Base-by-base conservation (phyloP, 257 asterid genomes). In the Rehmannia glutinosa region DNA sequence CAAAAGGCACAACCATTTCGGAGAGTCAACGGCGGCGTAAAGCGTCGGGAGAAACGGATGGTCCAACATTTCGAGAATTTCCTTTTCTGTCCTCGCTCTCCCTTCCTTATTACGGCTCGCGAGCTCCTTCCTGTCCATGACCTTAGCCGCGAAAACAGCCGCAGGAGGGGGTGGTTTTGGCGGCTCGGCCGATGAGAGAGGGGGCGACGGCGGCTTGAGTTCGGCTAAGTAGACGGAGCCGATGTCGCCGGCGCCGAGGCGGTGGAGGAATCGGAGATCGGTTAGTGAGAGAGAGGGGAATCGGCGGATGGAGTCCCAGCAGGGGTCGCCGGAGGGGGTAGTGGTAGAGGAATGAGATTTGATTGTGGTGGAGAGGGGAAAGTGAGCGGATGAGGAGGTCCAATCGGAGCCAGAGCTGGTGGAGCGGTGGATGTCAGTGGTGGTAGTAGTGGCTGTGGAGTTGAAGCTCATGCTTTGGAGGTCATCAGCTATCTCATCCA, bases 161-260 rank as follows among this genome's bases (percentile, higher is more conserved):
- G 70, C 5, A 4, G 75, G 35, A 1, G 46, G 55, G 10, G 58
- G 68, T 2, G 53, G 60, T 4, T 68, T 43, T 2, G 43, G 62
- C 11, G 66, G 78, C 38, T 60, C 71, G 0, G 64, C n/a, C 10
- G 70, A 17, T 8, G 76, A 1, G 33, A 5, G 5, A 28, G 78
- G 47, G 13, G 74, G 70, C 0, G 76, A 28, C 5, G 33, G 47
- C 16, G 74, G 70, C 0, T 85, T 89, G 28, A 92, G 84, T 64
- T 90, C 88, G 11, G 96, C 91, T 5, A 92, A 66, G 80, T 82
- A 92, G 39, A 92, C 97, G 0, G 93, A 83, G 62, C 98, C 97
- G 68, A 92, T 92, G 57, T 92, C 98, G 11, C 98, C 98, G 69
- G 97, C 62, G 41, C 99, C 99, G 28, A 94, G 84, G 23, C 97